Base-by-base conservation (phyloP, 176 grass and related monocot species). In the Cocos nucifera region DNA sequence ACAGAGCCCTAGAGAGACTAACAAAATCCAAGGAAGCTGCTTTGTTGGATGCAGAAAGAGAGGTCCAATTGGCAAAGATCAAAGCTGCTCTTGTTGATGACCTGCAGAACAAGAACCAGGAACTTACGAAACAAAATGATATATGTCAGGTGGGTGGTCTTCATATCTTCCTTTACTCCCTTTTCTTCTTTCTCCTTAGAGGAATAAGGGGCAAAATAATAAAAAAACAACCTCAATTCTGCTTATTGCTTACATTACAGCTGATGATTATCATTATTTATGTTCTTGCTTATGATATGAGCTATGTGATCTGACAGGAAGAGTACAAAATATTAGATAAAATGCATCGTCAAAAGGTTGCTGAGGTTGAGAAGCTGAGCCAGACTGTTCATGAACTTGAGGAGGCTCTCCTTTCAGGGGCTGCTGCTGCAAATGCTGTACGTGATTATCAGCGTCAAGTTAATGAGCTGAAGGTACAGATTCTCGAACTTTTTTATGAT, bases 11-110 rank as follows among this genome's bases (percentile, higher is more conserved):
- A 19, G 65, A 68, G 19, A 68, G 65, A 68, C 50, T 68, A 56
- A 68, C 28, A 56, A 68, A 68, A 56, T 56, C 52, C 52, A 68
- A 68, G 65, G 65, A 68, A 57, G 65, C 65, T 22, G 65, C 65
- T 56, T 16, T 68, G 65, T 68, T 68, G 56, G 65, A 68, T 19
- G 53, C 65, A 56, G 65, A 68, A 68, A 68, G 65, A 56, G 65
- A 68, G 29, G 51, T 68, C 18, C 65, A 68, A 19, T 55, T 68
- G 21, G 65, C 65, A 17, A 68, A 68, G 27, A 15, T 68, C 17
- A 68, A 68, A 53, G 51, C 53, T 30, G 65, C 65, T 39, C 65
- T 68, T 22, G 65, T 68, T 22, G 65, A 68, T 57, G 65, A 68
- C 12, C 19, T 68, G 2, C 65, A 68, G 27, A 68, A 68, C 53